Evolutionary conservation across 192 early-diverging fungal species (phyloP), one percentile per base, ranked within the genome.

Genomic region (Linnemannia hyalina): DNA sequence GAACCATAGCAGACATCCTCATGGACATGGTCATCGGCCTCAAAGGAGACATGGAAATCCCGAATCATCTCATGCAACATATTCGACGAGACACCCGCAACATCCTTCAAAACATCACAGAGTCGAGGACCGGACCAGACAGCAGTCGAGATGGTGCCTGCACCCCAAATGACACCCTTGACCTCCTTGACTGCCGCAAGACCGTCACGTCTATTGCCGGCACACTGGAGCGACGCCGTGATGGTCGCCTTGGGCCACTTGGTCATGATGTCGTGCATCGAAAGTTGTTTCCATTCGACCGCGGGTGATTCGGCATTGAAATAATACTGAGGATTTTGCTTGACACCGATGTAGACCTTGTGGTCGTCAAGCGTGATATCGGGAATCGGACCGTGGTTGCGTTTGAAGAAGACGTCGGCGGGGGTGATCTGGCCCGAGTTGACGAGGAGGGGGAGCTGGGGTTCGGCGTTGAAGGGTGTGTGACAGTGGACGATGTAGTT

Each of bases 381-480:
- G 38, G 97, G 97, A 60, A 98, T 95, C 29, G 97, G 96, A 9
- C 97, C 94, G 82, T 98, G 97, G 88, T 97, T 96, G 32, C 97
- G 95, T 60, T 96, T 95, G 79, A 95, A 98, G 81, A 96, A 96
- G 55, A 90, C 80, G 10, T 92, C 88, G 36, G 91, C 93, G 0
- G 96, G 96, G 15, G 97, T 98, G 69, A 97, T 90, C 86, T 92
- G 92, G 71, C 89, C 80, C 63, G 94, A 90, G 42, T 74, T 74
- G 16, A 94, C 88, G 11, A 96, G 90, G 65, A 82, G 85, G 15
- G 91, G 88, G 9, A 92, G 88, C 0, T 89, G 87, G 3, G 95
- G 93, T 76, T 98, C 97, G 52, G 97, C 97, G 74, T 98, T 97
- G 87, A 96, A 96, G 0, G 97, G 97, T 49, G 88, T 80, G 60